Evolutionary conservation across 169 alveolate species (phyloP), one percentile per base, ranked within the genome.

Genomic region (Plasmodium inui): DNA sequence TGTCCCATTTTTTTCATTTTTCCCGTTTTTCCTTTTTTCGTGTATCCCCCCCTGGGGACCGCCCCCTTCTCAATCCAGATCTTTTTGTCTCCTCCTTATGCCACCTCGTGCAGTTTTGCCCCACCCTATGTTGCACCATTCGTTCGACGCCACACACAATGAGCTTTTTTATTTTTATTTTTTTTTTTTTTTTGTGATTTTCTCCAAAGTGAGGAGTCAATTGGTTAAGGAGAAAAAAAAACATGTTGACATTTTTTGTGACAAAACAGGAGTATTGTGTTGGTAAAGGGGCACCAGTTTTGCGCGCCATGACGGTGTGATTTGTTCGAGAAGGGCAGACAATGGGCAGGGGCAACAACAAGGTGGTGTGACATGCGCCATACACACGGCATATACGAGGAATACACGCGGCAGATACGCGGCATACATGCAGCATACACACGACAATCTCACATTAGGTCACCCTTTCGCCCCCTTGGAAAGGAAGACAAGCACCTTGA

Each of bases 401-500:
- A 1, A 22, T 88, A 39, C 55, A 22, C 57, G 88, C 61, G 8
- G 44, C 34, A 74, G n/a, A 83, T 37, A 17, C 67, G n/a, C 39
- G 12, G 76, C 17, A 46, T 34, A 71, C 28, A 70, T 44, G 17
- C 30, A 83, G 44, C 41, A 81, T 37, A 14, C 92, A 44, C 89
- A 2, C n/a, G n/a, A 19, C 19, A 44, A 10, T 50, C 6, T 50
- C 61, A 1, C 19, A 14, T 3, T 14, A 2, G 22, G 30, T 72
- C 79, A 32, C 12, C 9, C 3, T n/a, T 19, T 4, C 37, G 0
- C 72, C 0, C 61, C 32, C 78, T 6, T 39, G 67, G 70, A 39
- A 28, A 55, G 39, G n/a, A 81, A 92, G 28, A 71, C 89, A 32
- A 22, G 71, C 70, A 86, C 72, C 82, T 84, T 61, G 46, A 91